A percentile compares a stretch with the other conserved stretches of the same genome.
Conservation (phyloP, 202 grass and related monocot genomes). For the Carex sylvatica region DNA sequence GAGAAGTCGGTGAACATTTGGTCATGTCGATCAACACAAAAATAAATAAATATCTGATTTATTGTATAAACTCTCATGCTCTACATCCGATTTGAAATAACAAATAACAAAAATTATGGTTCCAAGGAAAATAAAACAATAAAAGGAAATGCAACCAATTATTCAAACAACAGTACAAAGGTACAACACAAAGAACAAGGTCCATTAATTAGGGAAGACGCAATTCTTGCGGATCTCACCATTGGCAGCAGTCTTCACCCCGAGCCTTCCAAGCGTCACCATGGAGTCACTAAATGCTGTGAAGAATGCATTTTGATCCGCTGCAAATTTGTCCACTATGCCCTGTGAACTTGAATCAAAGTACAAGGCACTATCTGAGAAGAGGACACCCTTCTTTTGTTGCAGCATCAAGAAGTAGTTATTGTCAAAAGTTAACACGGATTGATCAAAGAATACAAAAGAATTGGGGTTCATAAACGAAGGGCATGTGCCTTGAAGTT, state of each 20-base stretch:
- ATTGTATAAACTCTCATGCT: neutral
- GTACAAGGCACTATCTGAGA: conserved; percentile 57
- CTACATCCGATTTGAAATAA: neutral
- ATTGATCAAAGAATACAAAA: conserved; percentile 66
- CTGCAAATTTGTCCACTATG: conserved; percentile 37
- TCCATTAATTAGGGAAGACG: neutral
- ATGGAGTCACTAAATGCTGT: conserved; percentile 40
- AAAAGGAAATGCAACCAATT: neutral
- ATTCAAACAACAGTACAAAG: neutral
- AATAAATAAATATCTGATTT: neutral
- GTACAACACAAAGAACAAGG: neutral
- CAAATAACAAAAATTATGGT: neutral
- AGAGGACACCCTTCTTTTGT: conserved; percentile 55
- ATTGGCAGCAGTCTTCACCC: conserved; percentile 40
- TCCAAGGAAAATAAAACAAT: neutral
- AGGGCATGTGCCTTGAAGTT: conserved; percentile 29
- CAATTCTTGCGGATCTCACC: conserved; percentile 70
- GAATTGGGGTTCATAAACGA: conserved; percentile 24
- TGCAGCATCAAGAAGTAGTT: conserved; percentile 47
- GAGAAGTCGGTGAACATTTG: neutral
- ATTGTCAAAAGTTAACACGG: conserved; percentile 59
- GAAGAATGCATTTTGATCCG: conserved; percentile 48
- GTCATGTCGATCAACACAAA: neutral
- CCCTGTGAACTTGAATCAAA: conserved; percentile 10
- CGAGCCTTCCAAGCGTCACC: conserved; percentile 61